phyloP scores from a whole-genome alignment of 805 yeast species.

The Saccharomyces jurei region DNA sequence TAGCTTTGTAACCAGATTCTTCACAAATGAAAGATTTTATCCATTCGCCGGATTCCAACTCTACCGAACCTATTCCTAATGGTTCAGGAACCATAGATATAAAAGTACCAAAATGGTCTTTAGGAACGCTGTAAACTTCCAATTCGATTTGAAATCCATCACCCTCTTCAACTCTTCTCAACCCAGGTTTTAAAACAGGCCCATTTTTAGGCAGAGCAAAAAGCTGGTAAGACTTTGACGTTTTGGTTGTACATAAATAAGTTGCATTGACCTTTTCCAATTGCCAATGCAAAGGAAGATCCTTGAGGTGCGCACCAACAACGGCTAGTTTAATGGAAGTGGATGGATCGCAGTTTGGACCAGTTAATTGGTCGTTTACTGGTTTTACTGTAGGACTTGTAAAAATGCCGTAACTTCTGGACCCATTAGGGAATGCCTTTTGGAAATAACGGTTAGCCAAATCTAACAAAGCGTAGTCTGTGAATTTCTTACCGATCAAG shows the following conservation, averaged over 20 bases:
- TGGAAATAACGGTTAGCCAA: conserved; percentile 67
- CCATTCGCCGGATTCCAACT: conserved; percentile 70
- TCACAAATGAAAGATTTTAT: conserved; percentile 94
- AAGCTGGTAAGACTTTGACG: conserved; percentile 63
- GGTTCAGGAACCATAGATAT: conserved; percentile 90
- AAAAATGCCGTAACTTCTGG: conserved; percentile 49
- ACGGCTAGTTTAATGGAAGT: conserved; percentile 68
- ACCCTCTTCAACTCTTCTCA: conserved; percentile 51
- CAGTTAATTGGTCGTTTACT: conserved; percentile 12
- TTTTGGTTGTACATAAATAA: conserved; percentile 54
- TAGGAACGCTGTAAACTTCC: conserved; percentile 80
- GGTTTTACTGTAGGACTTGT: conserved; percentile 6
- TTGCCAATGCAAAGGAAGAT: conserved; percentile 92
- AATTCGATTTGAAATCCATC: conserved; percentile 56
- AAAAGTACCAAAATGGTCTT: conserved; percentile 70
- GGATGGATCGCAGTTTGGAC: conserved; percentile 26
- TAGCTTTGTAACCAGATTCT: conserved; percentile 67
- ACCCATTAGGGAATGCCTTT: conserved; percentile 34
- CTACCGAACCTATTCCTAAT: conserved; percentile 89
- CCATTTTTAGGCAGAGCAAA: conserved; percentile 80
- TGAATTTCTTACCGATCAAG: conserved; percentile 68
- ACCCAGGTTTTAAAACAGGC: conserved; percentile 83
- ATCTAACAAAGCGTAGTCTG: conserved; percentile 83
- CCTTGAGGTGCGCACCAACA: conserved; percentile 90
- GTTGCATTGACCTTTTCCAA: conserved; percentile 74